Evolutionary conservation across 2,329 filamentous ascomycete genomes (phyloP).

Genomic region (Shiraia bambusicola): DNA sequence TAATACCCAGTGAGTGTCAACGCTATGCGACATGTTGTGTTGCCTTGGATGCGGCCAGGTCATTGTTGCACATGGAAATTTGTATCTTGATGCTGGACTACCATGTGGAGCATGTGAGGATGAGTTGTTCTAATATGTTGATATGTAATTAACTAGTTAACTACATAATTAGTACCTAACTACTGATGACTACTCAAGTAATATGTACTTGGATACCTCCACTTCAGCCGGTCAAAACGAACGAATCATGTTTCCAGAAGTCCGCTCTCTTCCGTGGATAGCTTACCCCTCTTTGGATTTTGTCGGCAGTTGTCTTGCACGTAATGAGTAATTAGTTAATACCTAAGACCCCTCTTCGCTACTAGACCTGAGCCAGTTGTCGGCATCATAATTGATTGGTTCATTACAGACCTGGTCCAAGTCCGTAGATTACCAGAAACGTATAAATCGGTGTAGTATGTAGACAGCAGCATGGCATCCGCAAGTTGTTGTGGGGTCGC

Average conservation of each 20-base stretch:
- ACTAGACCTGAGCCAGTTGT: background rate
- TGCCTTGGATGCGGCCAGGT: background rate
- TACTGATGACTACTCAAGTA: constrained; percentile 20
- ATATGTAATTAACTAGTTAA: constrained; percentile 24
- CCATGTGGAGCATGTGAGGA: no score
- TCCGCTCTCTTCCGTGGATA: constrained; percentile 15
- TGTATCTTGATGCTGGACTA: constrained; percentile 7
- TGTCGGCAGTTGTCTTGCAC: constrained; percentile 29
- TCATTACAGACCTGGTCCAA: constrained; percentile 1
- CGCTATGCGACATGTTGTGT: background rate
- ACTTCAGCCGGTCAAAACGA: constrained; percentile 3
- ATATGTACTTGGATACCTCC: constrained; percentile 18
- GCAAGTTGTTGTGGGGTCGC: constrained; percentile 1
- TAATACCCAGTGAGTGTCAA: background rate
- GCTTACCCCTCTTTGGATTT: constrained; percentile 22
- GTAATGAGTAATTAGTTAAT: no score
- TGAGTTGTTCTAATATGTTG: constrained; percentile 6
- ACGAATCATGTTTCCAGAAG: constrained; percentile 13
- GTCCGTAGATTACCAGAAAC: background rate
- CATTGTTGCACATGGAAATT: constrained; percentile 8
- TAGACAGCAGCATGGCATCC: background rate
- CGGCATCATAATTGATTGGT: constrained; percentile 21
- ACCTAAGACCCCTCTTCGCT: background rate
- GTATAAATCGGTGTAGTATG: background rate
- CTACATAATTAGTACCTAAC: no score